Evolutionary conservation across 177 flowering plant species (phyloP).

Genomic region (Vitis hybrid): DNA sequence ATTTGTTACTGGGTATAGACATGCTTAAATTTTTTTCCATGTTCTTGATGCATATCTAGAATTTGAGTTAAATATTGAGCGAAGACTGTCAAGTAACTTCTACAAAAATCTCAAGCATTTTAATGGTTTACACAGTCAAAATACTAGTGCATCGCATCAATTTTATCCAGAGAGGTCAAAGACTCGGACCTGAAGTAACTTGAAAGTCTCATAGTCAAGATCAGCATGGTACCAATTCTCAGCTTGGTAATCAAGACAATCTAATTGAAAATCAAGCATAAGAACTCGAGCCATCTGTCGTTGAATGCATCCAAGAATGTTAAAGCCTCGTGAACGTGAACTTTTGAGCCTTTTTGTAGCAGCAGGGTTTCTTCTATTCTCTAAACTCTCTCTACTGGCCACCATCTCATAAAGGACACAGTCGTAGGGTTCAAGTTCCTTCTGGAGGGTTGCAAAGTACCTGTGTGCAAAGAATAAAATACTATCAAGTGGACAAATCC

Average conservation of each 20-base stretch:
- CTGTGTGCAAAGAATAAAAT: slow-evolving; percentile 34
- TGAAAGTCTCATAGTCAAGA: slow-evolving; percentile 91
- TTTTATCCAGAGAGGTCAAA: neutral
- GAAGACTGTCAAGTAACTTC: neutral
- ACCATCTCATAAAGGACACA: slow-evolving; percentile 99
- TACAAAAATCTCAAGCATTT: neutral
- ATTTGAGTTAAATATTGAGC: no score
- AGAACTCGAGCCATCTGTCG: slow-evolving; percentile 84
- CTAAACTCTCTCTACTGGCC: slow-evolving; percentile 85
- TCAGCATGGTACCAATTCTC: slow-evolving; percentile 95
- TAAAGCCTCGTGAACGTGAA: slow-evolving; percentile 72
- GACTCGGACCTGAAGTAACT: slow-evolving; percentile 71
- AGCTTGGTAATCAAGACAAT: slow-evolving; percentile 81
- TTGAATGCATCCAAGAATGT: slow-evolving; percentile 82
- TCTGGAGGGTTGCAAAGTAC: slow-evolving; percentile 76
- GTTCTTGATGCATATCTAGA: no score
- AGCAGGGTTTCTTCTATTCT: slow-evolving; percentile 50
- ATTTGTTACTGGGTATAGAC: no score
- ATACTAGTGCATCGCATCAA: neutral
- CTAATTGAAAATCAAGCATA: slow-evolving; percentile 86
- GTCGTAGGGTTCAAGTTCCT: slow-evolving; percentile 79
- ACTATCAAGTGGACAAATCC: neutral
- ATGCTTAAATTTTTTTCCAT: no score
- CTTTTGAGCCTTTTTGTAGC: slow-evolving; percentile 47
- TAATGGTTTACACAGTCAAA: neutral